Base-by-base conservation (phyloP, 106 monocot genomes). In the Triglochin maritima region DNA sequence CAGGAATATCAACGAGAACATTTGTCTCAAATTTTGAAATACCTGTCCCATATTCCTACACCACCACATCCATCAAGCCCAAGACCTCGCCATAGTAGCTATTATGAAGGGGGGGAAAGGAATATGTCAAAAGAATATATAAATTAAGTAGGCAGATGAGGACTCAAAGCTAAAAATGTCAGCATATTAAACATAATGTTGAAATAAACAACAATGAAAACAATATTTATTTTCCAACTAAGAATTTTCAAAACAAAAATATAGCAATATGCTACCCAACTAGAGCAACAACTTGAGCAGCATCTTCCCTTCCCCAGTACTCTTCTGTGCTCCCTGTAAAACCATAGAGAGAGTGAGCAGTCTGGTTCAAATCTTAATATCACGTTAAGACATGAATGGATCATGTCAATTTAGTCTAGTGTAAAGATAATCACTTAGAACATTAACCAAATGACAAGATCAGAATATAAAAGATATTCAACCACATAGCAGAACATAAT, bases 21-120 rank as follows among this genome's bases (percentile, higher is more conserved):
- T 29, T 29, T 29, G 29, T 29, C 29, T 1, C 29, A 29, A 29
- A 29, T 29, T 29, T 29, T 29, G 29, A 29, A 29, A 29, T 29
- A 95, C 95, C 87, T 78, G 51, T 83, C 55, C 95, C 95, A 96
- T 48, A 69, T 68, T 79, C 90, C 95, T 14, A 96, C 74, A 69
- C 75, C 75, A 67, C 49, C 66, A 42, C 74, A 76, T 47, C 85
- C 95, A 63, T 77, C 95, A 72, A 90, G 77, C 13, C 95, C 95
- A 72, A 96, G 90, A 64, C 95, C 95, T 74, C 86, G 76, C 95
- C 95, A 96, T 16, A 87, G 62, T 60, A 90, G 74, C 95, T 96
- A 69, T 79, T 74, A 79, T 62, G 44, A 56, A 54, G 46, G 56
- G 3, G 49, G 70, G 48, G 9, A 41, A 46, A 57, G 17, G 42